phyloP scores from a whole-genome alignment of 192 early-diverging fungal species.

The Entophlyctis luteolus region DNA sequence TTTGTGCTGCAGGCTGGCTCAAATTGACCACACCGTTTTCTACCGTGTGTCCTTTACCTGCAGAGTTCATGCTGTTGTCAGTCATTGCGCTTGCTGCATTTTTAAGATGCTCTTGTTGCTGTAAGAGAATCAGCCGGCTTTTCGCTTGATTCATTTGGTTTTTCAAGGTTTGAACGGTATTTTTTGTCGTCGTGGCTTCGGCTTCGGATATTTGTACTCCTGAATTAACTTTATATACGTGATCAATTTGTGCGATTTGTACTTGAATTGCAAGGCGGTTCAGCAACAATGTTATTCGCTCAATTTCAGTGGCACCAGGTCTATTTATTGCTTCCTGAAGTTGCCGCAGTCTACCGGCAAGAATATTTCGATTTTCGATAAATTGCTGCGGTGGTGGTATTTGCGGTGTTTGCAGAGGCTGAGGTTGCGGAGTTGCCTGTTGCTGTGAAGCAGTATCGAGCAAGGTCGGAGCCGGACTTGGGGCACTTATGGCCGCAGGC shows the following conservation, averaged over 20 bases:
- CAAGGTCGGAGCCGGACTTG: neutral
- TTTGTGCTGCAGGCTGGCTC: no score
- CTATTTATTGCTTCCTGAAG: neutral
- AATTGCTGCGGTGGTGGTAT: neutral
- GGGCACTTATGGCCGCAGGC: neutral
- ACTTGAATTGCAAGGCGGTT: conserved; percentile 8
- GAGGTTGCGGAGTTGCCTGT: neutral
- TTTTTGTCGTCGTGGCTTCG: neutral
- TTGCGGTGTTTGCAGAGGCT: neutral
- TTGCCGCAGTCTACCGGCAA: neutral
- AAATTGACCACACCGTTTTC: no score
- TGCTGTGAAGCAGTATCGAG: neutral
- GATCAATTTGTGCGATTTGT: conserved; percentile 2
- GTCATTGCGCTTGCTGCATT: no score
- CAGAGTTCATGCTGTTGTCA: no score
- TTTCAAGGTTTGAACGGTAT: neutral
- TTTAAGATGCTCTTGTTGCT: no score
- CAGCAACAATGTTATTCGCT: neutral
- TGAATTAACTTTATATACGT: neutral
- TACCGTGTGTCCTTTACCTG: no score
- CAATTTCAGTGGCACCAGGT: neutral
- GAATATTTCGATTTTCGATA: neutral
- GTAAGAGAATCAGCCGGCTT: neutral
- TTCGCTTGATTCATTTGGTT: neutral
- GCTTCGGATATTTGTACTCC: neutral